Percentiles rank a stretch among this genome's conserved stretches.
phyloP scores from a whole-genome alignment of 2,329 filamentous ascomycete species.

The Aureobasidium leucospermi region DNA sequence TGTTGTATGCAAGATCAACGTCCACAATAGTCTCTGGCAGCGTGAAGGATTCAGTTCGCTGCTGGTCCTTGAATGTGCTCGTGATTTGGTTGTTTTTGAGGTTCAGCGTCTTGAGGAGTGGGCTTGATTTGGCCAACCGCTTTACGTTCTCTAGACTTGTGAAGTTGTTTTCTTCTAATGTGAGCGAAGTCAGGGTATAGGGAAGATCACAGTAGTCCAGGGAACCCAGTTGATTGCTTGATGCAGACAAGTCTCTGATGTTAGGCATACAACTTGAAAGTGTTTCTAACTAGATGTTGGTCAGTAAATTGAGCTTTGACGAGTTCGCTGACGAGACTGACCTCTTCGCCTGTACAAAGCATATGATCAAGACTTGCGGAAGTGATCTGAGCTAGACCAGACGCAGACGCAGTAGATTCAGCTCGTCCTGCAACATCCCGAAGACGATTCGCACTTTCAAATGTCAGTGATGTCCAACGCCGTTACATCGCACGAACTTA shows the following conservation, averaged over 20 bases:
- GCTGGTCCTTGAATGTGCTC: not conserved
- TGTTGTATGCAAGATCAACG: constrained; percentile 41
- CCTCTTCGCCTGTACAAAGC: constrained; percentile 32
- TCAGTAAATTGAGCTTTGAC: not conserved
- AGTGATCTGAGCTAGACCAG: constrained; percentile 15
- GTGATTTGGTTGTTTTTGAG: constrained; percentile 70
- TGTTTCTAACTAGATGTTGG: constrained; percentile 17
- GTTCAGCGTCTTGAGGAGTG: constrained; percentile 41
- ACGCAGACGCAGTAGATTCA: not conserved
- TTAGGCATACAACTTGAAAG: constrained; percentile 47
- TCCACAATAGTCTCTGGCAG: constrained; percentile 23
- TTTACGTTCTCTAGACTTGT: constrained; percentile 51
- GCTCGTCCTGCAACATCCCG: constrained; percentile 24
- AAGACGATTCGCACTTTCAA: constrained; percentile 64
- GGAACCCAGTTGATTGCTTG: constrained; percentile 32
- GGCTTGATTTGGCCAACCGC: constrained; percentile 36
- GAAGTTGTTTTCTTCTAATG: constrained; percentile 67
- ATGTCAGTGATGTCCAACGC: not conserved
- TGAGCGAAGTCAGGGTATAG: constrained; percentile 53
- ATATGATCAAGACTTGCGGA: constrained; percentile 38
- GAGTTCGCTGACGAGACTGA: constrained; percentile 2
- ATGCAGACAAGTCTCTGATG: constrained; percentile 44
- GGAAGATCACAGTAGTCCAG: constrained; percentile 34
- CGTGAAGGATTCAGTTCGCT: not conserved
- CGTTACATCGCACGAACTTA: constrained; percentile 35